Evolutionary conservation across 331 rosid genomes (phyloP).

Genomic region (Rosa hybrid): DNA sequence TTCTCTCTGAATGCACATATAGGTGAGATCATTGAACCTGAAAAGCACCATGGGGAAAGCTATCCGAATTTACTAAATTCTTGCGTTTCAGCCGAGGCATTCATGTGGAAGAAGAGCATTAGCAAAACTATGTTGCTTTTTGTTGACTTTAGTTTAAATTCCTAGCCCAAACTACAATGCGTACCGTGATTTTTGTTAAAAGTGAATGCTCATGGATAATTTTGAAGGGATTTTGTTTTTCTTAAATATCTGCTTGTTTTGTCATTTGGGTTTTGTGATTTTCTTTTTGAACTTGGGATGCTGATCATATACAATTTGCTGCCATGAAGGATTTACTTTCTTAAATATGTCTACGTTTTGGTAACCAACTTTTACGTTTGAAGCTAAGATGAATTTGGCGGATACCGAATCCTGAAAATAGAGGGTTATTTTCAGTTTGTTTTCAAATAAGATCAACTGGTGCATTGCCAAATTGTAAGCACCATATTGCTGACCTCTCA

Average conservation of each 20-base stretch:
- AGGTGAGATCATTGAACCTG: constrained; percentile 78
- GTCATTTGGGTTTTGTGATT: not conserved
- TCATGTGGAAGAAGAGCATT: constrained; percentile 2
- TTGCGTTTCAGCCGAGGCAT: not conserved
- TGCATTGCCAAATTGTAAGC: no score
- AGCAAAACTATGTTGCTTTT: not conserved
- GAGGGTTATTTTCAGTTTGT: no score
- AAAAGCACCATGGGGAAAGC: constrained; percentile 79
- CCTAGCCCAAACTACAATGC: not conserved
- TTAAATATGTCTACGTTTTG: no score
- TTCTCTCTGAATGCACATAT: constrained; percentile 21
- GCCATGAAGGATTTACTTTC: no score
- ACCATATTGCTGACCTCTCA: no score
- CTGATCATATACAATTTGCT: no score
- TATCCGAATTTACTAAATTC: constrained; percentile 45
- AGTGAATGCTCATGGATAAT: constrained; percentile 1
- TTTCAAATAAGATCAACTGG: no score
- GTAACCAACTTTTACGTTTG: not conserved
- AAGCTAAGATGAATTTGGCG: not conserved
- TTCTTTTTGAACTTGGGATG: not conserved
- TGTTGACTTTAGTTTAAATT: constrained; percentile 14
- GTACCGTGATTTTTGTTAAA: not conserved
- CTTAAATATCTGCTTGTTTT: not conserved
- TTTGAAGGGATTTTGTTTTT: constrained; percentile 1
- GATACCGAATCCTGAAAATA: no score